Conservation (phyloP, 164 flowering plant genomes). For the Vitis amurensis region DNA sequence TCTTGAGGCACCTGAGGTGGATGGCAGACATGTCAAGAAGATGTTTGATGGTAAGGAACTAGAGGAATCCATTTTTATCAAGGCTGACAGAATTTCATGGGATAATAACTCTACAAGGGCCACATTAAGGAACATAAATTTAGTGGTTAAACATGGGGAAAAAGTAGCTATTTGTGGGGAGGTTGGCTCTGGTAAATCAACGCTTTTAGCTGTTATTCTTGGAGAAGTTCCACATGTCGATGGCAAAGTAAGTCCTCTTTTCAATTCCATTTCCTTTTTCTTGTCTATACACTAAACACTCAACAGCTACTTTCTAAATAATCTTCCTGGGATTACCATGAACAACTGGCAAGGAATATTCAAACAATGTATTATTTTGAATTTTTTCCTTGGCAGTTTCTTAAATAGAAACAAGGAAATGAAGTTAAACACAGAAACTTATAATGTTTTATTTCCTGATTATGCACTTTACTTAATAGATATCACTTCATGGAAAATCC, state of each 20-base stretch:
- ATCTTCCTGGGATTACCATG: too few relatives aligned
- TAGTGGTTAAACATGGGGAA: conserved; percentile 45
- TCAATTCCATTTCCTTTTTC: neutral
- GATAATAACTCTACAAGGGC: conserved; percentile 32
- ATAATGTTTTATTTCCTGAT: too few relatives aligned
- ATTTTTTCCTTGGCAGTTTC: too few relatives aligned
- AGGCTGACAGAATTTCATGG: conserved; percentile 49
- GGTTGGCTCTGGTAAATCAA: conserved; percentile 79
- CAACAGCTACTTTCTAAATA: too few relatives aligned
- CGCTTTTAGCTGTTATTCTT: conserved; percentile 60
- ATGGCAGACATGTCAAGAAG: conserved; percentile 20
- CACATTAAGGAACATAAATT: conserved; percentile 42
- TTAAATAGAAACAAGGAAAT: too few relatives aligned
- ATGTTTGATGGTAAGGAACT: conserved; percentile 2
- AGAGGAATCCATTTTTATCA: conserved; percentile 31
- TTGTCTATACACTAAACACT: too few relatives aligned
- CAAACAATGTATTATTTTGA: too few relatives aligned
- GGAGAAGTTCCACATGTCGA: conserved; percentile 55
- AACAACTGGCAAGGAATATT: too few relatives aligned
- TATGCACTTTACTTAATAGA: too few relatives aligned
- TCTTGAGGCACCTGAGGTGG: conserved; percentile 66
- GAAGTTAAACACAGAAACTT: too few relatives aligned
- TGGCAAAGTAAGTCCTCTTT: conserved; percentile 48
- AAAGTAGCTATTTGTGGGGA: conserved; percentile 68
- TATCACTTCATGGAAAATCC: too few relatives aligned